Percentiles rank a stretch among this genome's conserved stretches.
Evolutionary conservation across 1,284 basidiomycete genomes (phyloP).

Genomic region (Lentinula novae-zelandiae): DNA sequence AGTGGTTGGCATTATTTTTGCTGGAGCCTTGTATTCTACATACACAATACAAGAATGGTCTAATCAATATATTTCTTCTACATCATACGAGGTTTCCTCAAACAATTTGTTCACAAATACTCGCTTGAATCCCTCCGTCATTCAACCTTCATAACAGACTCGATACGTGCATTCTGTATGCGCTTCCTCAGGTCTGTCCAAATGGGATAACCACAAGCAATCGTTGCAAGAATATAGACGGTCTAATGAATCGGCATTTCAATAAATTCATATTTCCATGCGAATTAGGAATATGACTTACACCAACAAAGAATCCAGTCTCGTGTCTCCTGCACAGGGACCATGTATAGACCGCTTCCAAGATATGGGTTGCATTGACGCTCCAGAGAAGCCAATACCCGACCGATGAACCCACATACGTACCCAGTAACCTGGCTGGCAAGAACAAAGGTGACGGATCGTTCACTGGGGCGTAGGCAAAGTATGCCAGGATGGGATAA

Average conservation of each 20-base stretch:
- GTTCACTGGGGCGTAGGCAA: conserved; percentile 32
- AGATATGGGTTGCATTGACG: conserved; percentile 34
- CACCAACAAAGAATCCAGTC: conserved; percentile 48
- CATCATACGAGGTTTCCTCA: too few relatives aligned
- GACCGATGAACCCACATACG: conserved; percentile 16
- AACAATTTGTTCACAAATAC: too few relatives aligned
- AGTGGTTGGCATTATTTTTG: too few relatives aligned
- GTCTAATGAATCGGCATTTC: conserved; percentile 29
- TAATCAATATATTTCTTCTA: too few relatives aligned
- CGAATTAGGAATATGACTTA: conserved; percentile 32
- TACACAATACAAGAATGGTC: too few relatives aligned
- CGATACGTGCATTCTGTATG: conserved; percentile 64
- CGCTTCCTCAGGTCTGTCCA: conserved; percentile 49
- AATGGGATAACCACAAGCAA: conserved; percentile 51
- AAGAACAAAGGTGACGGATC: conserved; percentile 23
- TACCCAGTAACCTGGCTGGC: conserved; percentile 19
- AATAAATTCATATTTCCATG: not conserved
- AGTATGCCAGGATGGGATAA: conserved; percentile 32
- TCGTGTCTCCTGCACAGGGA: conserved; percentile 52
- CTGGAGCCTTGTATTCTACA: too few relatives aligned
- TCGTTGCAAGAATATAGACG: conserved; percentile 46
- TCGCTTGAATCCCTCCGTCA: conserved; percentile 17
- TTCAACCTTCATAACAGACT: conserved; percentile 69
- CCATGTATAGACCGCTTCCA: conserved; percentile 53
- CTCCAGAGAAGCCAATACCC: conserved; percentile 19